Evolutionary conservation across 1,139 yeast genomes (phyloP).

Genomic region (Geotrichum europaeum): DNA sequence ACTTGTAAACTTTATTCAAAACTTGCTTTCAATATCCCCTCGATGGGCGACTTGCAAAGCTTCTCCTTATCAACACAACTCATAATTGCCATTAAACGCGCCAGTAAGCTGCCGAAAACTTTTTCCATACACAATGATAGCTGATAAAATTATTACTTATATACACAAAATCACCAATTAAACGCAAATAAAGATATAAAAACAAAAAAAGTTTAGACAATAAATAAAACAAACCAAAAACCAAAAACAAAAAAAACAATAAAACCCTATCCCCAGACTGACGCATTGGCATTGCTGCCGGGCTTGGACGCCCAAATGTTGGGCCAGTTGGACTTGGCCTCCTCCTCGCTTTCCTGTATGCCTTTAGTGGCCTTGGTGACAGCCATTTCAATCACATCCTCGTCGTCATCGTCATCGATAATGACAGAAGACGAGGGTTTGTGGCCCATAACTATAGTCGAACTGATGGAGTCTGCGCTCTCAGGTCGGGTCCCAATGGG

Average conservation of each 20-base stretch:
- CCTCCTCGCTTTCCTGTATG: background rate
- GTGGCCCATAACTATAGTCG: background rate
- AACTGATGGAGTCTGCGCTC: slow-evolving; percentile 5
- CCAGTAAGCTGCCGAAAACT: background rate
- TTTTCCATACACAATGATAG: background rate
- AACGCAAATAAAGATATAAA: background rate
- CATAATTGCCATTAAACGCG: too few species aligned
- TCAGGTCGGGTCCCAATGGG: slow-evolving; percentile 10
- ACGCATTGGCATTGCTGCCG: slow-evolving; percentile 1
- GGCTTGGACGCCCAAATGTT: slow-evolving; percentile 14
- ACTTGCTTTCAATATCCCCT: background rate
- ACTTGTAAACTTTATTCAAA: background rate
- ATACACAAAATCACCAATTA: background rate
- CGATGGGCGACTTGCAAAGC: background rate
- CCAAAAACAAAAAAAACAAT: background rate
- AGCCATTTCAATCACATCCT: slow-evolving; percentile 4
- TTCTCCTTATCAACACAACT: background rate
- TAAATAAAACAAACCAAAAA: background rate
- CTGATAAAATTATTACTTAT: background rate
- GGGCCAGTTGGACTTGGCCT: slow-evolving; percentile 6
- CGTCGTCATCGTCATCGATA: slow-evolving; percentile 6
- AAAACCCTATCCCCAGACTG: slow-evolving; percentile 11
- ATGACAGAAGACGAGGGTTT: slow-evolving; percentile 4
- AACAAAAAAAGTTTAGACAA: background rate
- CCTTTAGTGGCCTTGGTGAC: background rate